Conservation (phyloP, 2,329 filamentous ascomycete species). For the Fusarium piperis region DNA sequence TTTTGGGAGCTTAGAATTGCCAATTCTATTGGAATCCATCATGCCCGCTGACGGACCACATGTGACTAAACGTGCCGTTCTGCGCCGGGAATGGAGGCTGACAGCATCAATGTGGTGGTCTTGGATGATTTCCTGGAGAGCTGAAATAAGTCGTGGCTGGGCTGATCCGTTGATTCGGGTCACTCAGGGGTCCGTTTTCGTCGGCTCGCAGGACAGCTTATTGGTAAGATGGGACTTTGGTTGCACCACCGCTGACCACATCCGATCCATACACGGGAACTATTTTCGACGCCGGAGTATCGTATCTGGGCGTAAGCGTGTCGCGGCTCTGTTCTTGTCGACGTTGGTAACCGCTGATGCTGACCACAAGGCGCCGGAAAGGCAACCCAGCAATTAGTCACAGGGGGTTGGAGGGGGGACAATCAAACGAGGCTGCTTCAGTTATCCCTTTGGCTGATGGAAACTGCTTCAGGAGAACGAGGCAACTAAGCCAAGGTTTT, state of each 20-base stretch:
- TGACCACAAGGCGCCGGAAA: neutral
- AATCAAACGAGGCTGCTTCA: neutral
- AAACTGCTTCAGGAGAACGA: neutral
- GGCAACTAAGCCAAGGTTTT: neutral
- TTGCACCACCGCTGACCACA: neutral
- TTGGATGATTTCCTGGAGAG: neutral
- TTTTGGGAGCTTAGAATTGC: neutral
- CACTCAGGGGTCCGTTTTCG: neutral
- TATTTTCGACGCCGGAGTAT: neutral
- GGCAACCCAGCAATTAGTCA: too few species aligned
- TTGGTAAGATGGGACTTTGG: neutral
- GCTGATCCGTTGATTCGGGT: neutral
- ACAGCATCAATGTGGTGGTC: neutral
- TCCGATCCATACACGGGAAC: neutral
- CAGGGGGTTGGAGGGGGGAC: neutral
- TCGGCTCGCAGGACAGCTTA: neutral
- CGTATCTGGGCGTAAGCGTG: too few species aligned
- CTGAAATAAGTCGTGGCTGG: neutral
- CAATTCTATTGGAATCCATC: neutral
- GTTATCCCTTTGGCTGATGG: neutral
- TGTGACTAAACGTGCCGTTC: neutral
- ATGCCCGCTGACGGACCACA: neutral
- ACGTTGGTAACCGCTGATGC: neutral
- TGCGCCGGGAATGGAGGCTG: neutral
- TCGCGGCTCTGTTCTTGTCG: too few species aligned